Base-by-base conservation (phyloP, 2,329 filamentous ascomycete species). In the Diaporthe sp. region DNA sequence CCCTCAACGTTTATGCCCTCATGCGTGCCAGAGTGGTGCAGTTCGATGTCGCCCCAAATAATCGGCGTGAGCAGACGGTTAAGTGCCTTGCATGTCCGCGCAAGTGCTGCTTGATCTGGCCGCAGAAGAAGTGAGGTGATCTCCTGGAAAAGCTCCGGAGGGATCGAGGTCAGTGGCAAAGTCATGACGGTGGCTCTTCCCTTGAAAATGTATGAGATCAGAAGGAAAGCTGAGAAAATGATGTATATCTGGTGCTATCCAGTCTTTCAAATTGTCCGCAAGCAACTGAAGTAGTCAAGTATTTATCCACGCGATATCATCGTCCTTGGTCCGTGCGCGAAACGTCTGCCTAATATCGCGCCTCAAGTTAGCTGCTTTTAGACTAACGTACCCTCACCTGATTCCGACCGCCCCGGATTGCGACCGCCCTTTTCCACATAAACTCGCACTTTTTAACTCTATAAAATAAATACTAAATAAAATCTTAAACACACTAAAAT, bases 51-150 rank as follows among this genome's bases (percentile, higher is more conserved):
- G 22, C 35, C 57, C 57, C 57, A 60, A 22, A 60, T 9, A 13
- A 60, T 22, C 13, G 57, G 33, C 13, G 57, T 60, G 57, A 60
- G 57, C 22, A 60, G 35, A 22, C 35, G 22, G 57, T 60, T 60
- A 3, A 40, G 35, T 8, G 57, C 22, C n/a, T 60, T 60, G 35
- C 33, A 60, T 3, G 57, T 60, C 35, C 57, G 57, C 22, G 57
- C 33, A 22, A 60, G 35, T 17, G n/a, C 57, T 40, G 57, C 57
- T 60, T 60, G 33, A 25, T 60, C 57, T 25, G 57, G 57, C n/a
- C 57, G 57, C 57, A 60, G 22, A 22, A 60, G 57, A n/a, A 40
- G 57, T 17, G 33, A 25, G 35, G n/a, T 60, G 33, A 60, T 60
- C 57, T 60, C 57, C 33, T 40, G 33, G 22, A 60, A 40, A 25